Evolutionary conservation across 192 early-diverging fungal genomes (phyloP).

Genomic region (Podila verticillata): DNA sequence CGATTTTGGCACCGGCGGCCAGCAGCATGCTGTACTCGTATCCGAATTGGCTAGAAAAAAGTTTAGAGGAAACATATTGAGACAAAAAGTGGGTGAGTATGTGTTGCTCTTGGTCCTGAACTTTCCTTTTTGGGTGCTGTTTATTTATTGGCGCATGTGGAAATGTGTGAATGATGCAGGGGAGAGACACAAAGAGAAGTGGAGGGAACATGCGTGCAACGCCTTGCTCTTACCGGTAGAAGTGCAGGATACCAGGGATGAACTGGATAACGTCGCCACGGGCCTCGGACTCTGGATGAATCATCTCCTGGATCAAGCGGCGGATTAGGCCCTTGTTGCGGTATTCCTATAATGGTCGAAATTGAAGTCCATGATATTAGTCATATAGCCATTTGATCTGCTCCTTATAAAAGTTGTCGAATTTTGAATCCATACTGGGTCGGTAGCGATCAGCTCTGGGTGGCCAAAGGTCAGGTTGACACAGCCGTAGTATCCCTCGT

Average conservation of each 20-base stretch:
- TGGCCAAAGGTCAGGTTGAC: conserved; percentile 20
- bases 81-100: too few relatives aligned
- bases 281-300: conserved; percentile 7
- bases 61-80: too few relatives aligned
- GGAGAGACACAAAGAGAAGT: too few relatives aligned
- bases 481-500: conserved; percentile 15
- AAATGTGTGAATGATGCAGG: too few relatives aligned
- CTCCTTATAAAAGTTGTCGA: too few relatives aligned
- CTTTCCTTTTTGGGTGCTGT: too few relatives aligned
- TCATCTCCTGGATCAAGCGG: background rate
- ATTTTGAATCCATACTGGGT: conserved; percentile 1
- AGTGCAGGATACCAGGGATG: conserved; percentile 2
- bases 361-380: too few relatives aligned
- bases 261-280: conserved; percentile 8
- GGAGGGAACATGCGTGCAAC: too few relatives aligned
- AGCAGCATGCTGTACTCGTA: background rate
- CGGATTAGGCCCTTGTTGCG: conserved; percentile 1
- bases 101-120: too few relatives aligned
- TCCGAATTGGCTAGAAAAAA: background rate
- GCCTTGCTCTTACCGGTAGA: background rate
- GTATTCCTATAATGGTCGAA: background rate
- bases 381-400: too few relatives aligned
- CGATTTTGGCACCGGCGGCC: background rate
- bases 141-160: too few relatives aligned
- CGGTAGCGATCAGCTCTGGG: conserved; percentile 27